Evolutionary conservation across 805 yeast genomes (phyloP).

Genomic region (Teunomyces gatunensis): DNA sequence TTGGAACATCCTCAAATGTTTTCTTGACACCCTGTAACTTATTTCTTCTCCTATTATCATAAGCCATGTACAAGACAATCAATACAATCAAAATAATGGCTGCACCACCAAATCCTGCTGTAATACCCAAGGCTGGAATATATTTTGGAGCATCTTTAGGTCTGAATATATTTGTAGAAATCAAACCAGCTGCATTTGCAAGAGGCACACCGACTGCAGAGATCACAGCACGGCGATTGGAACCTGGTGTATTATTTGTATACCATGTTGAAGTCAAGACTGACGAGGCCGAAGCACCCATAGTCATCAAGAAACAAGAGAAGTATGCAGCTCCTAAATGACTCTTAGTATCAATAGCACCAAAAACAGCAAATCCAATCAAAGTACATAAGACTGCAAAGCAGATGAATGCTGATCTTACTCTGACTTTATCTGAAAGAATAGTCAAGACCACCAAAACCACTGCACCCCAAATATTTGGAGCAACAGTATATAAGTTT

Average conservation of each 20-base stretch:
- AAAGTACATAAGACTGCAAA: conserved; percentile 38
- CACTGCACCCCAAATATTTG: conserved; percentile 48
- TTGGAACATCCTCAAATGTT: conserved; percentile 41
- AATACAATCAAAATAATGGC: conserved; percentile 23
- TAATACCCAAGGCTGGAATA: conserved; percentile 28
- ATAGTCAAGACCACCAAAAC: conserved; percentile 38
- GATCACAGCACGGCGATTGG: conserved; percentile 44
- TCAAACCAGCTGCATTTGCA: conserved; percentile 32
- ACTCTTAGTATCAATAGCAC: conserved; percentile 38
- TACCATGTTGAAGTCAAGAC: conserved; percentile 52
- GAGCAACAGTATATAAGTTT: conserved; percentile 46
- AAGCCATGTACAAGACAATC: conserved; percentile 35
- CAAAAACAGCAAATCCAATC: conserved; percentile 47
- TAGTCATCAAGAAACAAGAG: conserved; percentile 46
- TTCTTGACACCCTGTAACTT: conserved; percentile 35
- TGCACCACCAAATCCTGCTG: conserved; percentile 30
- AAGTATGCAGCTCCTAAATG: conserved; percentile 43
- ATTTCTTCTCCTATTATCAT: conserved; percentile 43
- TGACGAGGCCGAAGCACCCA: conserved; percentile 49
- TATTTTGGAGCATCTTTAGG: conserved; percentile 33
- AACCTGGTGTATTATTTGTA: conserved; percentile 47
- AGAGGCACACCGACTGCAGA: conserved; percentile 44
- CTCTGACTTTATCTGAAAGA: conserved; percentile 37
- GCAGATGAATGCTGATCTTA: conserved; percentile 39
- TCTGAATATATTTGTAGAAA: conserved; percentile 30